Base-by-base conservation (phyloP, 2,329 filamentous ascomycete species). In the Aspergillus ibericus region DNA sequence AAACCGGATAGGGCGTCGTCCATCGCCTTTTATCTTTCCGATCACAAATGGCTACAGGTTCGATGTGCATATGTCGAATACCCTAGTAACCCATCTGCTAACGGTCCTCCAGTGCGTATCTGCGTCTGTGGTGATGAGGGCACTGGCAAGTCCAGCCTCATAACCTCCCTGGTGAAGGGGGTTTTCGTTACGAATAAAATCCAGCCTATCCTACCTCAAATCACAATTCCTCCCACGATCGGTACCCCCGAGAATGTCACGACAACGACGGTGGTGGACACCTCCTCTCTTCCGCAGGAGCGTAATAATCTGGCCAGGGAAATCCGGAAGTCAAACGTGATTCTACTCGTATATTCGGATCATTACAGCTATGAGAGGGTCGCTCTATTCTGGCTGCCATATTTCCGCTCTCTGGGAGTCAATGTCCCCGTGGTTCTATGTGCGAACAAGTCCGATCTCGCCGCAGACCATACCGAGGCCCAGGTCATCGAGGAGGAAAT, bases 321-420 rank as follows among this genome's bases (percentile, higher is more conserved):
- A 78, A 93, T 99, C 62, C 88, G 95, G 64, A 97, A 97, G 76
- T 95, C 90, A 70, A 99, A 97, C 74, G 93, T 97, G 66, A 98
- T 99, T 64, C 83, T 98, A 16, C 86, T 99, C 44, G 93, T 99
- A 55, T 99, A 99, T 76, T 93, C 93, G 65, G 95, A 99, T 75
- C 93, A 98, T 78, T 99, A 99, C 81, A 98, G 93, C 82, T 99
- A 98, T 79, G 95, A 99, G 74, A 84, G 95, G 36, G 93, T 99
- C 3, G 95, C 93, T 3, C 82, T 99, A 47, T 99, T 98, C 77
- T 99, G 95, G 95, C 90, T 99, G 85, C 95, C 95, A 10, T 96
- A 97, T 77, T 98, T 99, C 72, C 90, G 95, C 61, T 96, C 93
- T 4, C 85, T 99, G 38, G 95, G 95, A n/a, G 95, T 99, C 72